Conservation (phyloP, 441 rosid genomes). For the Corymbia calophylla region DNA sequence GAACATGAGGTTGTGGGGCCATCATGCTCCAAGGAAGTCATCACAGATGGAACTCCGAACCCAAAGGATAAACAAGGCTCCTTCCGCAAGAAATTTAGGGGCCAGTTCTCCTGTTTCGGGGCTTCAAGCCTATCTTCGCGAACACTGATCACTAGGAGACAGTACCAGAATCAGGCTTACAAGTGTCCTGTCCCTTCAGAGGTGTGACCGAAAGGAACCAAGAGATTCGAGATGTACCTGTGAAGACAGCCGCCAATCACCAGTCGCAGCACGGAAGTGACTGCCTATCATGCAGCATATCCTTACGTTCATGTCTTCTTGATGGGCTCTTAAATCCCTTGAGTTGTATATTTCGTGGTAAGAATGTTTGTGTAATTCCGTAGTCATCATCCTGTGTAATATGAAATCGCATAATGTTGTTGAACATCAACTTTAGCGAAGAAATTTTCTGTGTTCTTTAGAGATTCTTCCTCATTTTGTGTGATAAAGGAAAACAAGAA, state of each 20-base stretch:
- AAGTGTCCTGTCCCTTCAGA: conserved; percentile 27
- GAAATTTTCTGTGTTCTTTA: too few species aligned
- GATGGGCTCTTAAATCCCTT: background rate
- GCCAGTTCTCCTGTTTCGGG: conserved; percentile 75
- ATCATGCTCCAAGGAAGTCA: conserved; percentile 28
- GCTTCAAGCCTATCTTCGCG: conserved; percentile 42
- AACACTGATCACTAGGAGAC: conserved; percentile 28
- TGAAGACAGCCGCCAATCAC: background rate
- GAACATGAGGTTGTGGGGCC: conserved; percentile 41
- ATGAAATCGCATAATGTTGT: background rate
- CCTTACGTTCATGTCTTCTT: background rate
- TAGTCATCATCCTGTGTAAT: background rate
- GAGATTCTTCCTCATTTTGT: too few species aligned
- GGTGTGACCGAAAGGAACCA: conserved; percentile 18
- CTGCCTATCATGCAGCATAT: background rate
- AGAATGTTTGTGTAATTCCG: background rate
- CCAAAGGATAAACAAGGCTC: conserved; percentile 30
- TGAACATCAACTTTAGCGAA: background rate
- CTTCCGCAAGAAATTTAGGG: conserved; percentile 30
- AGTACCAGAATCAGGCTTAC: conserved; percentile 25
- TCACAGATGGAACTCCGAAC: conserved; percentile 24
- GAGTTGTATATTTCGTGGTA: background rate
- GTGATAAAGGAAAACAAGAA: too few species aligned
- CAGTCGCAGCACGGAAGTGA: background rate
- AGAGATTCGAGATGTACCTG: accelerated